Evolutionary conservation across 805 yeast genomes (phyloP).

Genomic region (Candida boidinii): DNA sequence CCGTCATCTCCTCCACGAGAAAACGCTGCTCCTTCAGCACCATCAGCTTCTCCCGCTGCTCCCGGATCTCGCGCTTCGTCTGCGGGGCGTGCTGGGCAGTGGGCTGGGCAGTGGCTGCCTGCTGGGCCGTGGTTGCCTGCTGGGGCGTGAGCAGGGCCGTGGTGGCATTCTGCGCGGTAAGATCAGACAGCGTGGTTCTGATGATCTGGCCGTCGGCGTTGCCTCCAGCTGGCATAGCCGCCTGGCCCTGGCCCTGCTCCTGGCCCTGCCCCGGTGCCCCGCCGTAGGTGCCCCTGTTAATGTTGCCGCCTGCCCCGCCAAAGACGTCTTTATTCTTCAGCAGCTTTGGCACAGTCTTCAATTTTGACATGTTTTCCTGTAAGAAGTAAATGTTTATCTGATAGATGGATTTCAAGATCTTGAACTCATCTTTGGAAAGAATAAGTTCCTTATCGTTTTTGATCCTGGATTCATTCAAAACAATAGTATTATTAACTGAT

Average conservation of each 20-base stretch:
- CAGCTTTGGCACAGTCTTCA: constrained; percentile 47
- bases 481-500: too few relatives aligned
- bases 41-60: constrained; percentile 65
- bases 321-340: constrained; percentile 10
- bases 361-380: constrained; percentile 56
- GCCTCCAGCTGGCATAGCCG: background rate
- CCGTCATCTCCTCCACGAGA: constrained; percentile 57
- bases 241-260: background rate
- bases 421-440: constrained; percentile 29
- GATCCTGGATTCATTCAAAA: constrained; percentile 12
- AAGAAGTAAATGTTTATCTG: constrained; percentile 49
- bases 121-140: too few relatives aligned
- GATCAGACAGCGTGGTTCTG: too few relatives aligned
- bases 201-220: too few relatives aligned
- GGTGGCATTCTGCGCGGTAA: too few relatives aligned
- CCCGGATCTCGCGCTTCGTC: constrained; percentile 46
- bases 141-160: too few relatives aligned
- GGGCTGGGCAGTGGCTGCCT: too few relatives aligned
- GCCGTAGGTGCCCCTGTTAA: background rate
- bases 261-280: constrained; percentile 5
- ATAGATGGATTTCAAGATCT: constrained; percentile 45
- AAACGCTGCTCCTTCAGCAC: constrained; percentile 81
- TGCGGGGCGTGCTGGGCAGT: background rate
- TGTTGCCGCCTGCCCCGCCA: constrained; percentile 1
- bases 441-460: background rate